Base-by-base conservation (phyloP, 257 asterid species). In the Sherardia arvensis region DNA sequence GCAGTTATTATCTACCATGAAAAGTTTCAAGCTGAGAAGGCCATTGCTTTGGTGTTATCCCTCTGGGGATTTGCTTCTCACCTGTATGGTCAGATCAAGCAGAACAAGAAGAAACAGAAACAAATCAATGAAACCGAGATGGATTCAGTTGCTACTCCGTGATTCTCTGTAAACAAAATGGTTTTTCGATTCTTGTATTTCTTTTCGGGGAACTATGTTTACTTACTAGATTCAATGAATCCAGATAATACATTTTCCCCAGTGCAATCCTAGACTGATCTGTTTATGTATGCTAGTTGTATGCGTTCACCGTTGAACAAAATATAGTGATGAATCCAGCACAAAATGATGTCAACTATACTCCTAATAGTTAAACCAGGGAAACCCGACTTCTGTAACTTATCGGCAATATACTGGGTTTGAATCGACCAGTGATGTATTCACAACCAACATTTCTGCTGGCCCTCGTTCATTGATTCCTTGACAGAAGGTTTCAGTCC, bases 31-130 rank as follows among this genome's bases (percentile, higher is more conserved):
- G 61, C 71, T 0, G 80, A 71, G 53, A 76, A 76, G 28, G 77
- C 62, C 0, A 27, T 76, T 15, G 32, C 80, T 0, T 71, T 71
- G 9, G 56, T n/a, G 21, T 74, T 76, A 15, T 76, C 73, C 4
- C 62, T 71, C 18, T 76, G 80, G 80, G 80, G 77, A 7, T 76
- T 67, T 53, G 69, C 66, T 67, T 76, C 80, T 0, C 53, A 76
- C 64, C 51, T 76, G 1, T 76, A 76, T n/a, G 80, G 80, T 21
- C 74, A 57, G 20, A 25, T 48, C 20, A 63, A 34, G 57, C 70
- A 56, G 4, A 33, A 5, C 55, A 67, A 59, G 56, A 62, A 70
- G 70, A 18, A 40, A 12, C 15, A 55, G 43, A 53, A 1, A 1
- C 26, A 30, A 22, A 8, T 32, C 21, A 64, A 9, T 59, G 65